phyloP scores from a whole-genome alignment of 176 grass and related monocot genomes.

The Triticum dicoccoides region DNA sequence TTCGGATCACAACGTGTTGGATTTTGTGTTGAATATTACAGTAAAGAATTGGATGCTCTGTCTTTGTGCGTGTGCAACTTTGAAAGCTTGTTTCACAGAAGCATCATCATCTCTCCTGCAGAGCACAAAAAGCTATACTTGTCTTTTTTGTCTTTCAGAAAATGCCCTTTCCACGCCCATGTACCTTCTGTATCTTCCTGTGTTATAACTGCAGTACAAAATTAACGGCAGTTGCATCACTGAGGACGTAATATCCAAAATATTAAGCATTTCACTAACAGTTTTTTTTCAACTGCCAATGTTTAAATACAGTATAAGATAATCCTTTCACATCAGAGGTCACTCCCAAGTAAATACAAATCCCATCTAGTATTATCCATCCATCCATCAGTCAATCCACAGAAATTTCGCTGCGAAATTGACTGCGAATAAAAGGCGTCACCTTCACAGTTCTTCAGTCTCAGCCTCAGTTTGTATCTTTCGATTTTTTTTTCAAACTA shows the following conservation, averaged over 20 bases:
- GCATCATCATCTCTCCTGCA: background rate
- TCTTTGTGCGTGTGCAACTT: background rate
- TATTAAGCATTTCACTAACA: background rate
- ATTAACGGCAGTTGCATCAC: background rate
- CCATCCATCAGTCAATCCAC: conserved; percentile 6
- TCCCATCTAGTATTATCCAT: background rate
- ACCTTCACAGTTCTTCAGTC: background rate
- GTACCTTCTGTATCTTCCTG: too few relatives aligned
- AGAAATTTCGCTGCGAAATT: background rate
- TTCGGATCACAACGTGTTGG: conserved; percentile 6
- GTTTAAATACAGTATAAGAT: too few relatives aligned
- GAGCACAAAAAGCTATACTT: too few relatives aligned
- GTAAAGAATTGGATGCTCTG: background rate
- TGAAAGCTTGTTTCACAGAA: background rate
- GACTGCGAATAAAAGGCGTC: background rate
- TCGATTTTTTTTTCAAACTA: too few relatives aligned
- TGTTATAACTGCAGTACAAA: too few relatives aligned
- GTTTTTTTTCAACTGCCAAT: too few relatives aligned
- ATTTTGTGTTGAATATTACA: background rate
- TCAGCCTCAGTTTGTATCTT: conserved; percentile 4
- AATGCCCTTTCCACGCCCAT: background rate
- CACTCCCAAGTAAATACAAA: background rate
- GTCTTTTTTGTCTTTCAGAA: background rate
- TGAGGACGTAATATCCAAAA: background rate
- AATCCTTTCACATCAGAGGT: background rate